Percentiles rank a stretch among this genome's conserved stretches.
phyloP scores from a whole-genome alignment of 345 rosid genomes.

The Aegle marmelos region DNA sequence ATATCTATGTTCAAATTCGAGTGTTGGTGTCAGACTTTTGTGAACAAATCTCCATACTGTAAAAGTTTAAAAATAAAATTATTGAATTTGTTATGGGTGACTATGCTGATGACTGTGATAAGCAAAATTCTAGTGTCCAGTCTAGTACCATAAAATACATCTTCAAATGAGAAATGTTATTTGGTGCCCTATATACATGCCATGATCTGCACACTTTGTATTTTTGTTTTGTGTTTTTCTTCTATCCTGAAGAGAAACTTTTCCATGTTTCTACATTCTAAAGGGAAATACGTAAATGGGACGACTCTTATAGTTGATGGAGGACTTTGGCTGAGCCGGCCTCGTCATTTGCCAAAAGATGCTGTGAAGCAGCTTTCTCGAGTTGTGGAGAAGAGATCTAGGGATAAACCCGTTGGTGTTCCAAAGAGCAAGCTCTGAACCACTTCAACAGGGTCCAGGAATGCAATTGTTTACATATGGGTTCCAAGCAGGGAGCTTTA shows the following conservation, averaged over 20 bases:
- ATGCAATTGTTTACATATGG: slow-evolving; percentile 23
- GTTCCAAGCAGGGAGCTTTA: slow-evolving; percentile 14
- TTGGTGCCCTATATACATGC: background rate
- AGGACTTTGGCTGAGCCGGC: slow-evolving; percentile 51
- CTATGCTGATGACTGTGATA: background rate
- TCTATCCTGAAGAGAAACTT: background rate
- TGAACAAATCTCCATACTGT: background rate
- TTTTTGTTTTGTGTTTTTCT: background rate
- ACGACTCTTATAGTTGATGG: slow-evolving; percentile 49
- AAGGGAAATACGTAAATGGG: slow-evolving; percentile 53
- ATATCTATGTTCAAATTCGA: background rate
- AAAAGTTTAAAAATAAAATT: too few species aligned
- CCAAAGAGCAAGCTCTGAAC: slow-evolving; percentile 36
- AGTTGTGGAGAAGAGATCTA: slow-evolving; percentile 42
- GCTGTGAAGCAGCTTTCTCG: slow-evolving; percentile 45
- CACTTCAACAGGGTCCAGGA: background rate
- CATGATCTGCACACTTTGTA: background rate
- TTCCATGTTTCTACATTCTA: background rate
- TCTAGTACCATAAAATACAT: background rate
- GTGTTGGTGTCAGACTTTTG: background rate
- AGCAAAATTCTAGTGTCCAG: background rate
- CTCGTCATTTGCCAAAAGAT: slow-evolving; percentile 43
- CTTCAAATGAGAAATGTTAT: background rate
- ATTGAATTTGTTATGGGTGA: too few species aligned
- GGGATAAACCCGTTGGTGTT: slow-evolving; percentile 36